Evolutionary conservation across 1,284 basidiomycete genomes (phyloP), one percentile per base, ranked within the genome.

Genomic region (Cryptococcus depauperatus): DNA sequence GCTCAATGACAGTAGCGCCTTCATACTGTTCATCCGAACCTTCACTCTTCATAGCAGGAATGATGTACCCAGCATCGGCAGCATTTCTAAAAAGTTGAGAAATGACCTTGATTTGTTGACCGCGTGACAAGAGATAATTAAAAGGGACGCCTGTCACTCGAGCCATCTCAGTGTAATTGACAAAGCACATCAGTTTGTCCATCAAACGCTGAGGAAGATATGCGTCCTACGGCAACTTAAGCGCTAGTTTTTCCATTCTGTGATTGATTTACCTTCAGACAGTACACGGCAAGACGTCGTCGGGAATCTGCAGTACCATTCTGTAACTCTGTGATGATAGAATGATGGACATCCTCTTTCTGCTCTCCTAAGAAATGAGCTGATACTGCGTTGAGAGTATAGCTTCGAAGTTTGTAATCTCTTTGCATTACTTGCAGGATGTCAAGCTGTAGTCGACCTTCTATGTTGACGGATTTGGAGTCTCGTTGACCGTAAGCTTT

Each of bases 141-240:
- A 96, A 96, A 0, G 92, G 91, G n/a, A 96, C 89, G 11, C 91
- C 91, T 0, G 91, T 96, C 3, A 96, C 92, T 68, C 91, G 83
- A 7, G 92, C 78, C 89, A 96, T 91, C 66, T 96, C 91, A 28
- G 81, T 84, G 62, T 93, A 95, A 66, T 96, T 96, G 66, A 96
- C 83, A 61, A 96, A 90, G 56, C 88, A 95, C 92, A 96, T 95
- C 33, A 97, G 76, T 62, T 95, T 95, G 69, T 96, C 91, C 69
- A 97, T 77, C 32, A 96, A 70, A 38, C 91, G 77, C 69, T 96
- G 91, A 0, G 91, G 92, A 14, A 96, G 79, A 64, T 96, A 96
- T 1, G 92, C 91, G 75, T 96, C 91, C 90, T 93, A 49, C 1
- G n/a, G 7, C 11, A 33, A 11, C 10, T 33, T 7, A 29, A n/a